These are phyloP conservation scores for Babesia divergens DNA, from an alignment of 169 alveolate species.

Conservation along the genomic window DNA sequence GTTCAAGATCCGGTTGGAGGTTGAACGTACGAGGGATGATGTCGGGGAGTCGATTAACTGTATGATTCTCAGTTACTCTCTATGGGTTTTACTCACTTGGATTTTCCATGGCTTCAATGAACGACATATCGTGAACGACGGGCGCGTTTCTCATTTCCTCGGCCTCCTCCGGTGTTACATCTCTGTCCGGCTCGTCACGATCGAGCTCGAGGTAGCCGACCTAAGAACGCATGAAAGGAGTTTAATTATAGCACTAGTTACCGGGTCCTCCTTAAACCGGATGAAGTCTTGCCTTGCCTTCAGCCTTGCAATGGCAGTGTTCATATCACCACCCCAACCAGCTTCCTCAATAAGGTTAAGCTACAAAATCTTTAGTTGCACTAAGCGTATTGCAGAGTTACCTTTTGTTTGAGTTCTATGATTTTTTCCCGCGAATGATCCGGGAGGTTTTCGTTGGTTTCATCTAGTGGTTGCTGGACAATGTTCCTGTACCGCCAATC, in stretches of 20 bases:
- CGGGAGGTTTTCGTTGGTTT: slow-evolving; percentile 42
- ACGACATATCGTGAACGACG: slow-evolving; percentile 31
- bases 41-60: slow-evolving; percentile 46
- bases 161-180: slow-evolving; percentile 7
- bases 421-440: slow-evolving; percentile 33
- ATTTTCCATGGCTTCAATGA: slow-evolving; percentile 42
- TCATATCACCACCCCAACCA: slow-evolving; percentile 11
- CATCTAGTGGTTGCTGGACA: slow-evolving; percentile 37
- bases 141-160: slow-evolving; percentile 63
- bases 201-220: slow-evolving; percentile 59
- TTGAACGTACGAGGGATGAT: slow-evolving; percentile 54
- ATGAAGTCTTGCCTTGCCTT: slow-evolving; percentile 25
- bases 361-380: background rate
- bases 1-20: slow-evolving; percentile 37
- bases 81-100: slow-evolving; percentile 28
- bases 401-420: slow-evolving; percentile 38
- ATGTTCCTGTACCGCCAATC: slow-evolving; percentile 55
- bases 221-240: background rate
- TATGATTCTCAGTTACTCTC: background rate
- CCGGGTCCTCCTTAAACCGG: slow-evolving; percentile 46
- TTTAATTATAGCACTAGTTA: background rate
- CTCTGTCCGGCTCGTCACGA: background rate
- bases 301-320: slow-evolving; percentile 15
- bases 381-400: background rate
- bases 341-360: background rate